Conservation (phyloP, 305 asterid species). For the Solanum hybrid region DNA sequence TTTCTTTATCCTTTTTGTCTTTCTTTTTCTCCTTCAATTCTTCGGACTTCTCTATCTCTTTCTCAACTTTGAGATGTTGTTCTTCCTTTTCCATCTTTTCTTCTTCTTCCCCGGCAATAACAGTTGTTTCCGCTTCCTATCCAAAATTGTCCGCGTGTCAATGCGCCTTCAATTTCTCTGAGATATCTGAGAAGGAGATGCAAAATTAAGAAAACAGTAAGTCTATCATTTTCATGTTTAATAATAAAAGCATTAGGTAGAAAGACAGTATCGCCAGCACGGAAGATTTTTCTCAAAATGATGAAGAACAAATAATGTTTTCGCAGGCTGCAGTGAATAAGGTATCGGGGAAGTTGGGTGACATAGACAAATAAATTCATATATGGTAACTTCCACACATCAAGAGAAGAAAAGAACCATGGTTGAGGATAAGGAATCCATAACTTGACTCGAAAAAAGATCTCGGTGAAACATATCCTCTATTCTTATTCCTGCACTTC, state of each 20-base stretch:
- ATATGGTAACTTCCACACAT: not conserved
- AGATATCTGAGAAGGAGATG: not conserved
- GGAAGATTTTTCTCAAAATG: not conserved
- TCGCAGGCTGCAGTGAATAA: not conserved
- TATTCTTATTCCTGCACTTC: not conserved
- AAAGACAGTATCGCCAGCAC: not conserved
- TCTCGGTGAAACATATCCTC: not conserved
- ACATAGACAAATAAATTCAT: not conserved
- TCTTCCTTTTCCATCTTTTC: slow-evolving; percentile 45
- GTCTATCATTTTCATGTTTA: not conserved
- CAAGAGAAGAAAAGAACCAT: not conserved
- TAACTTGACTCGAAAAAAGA: not conserved
- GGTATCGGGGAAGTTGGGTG: not conserved
- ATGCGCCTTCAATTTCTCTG: not conserved
- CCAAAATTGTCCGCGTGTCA: not conserved
- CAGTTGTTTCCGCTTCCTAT: slow-evolving; percentile 22
- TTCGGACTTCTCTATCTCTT: slow-evolving; percentile 13
- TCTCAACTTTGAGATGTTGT: slow-evolving; percentile 32
- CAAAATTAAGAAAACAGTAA: not conserved
- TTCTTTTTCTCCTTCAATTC: slow-evolving; percentile 32
- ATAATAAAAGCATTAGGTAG: not conserved
- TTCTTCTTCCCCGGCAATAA: slow-evolving; percentile 10
- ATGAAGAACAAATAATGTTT: not conserved
- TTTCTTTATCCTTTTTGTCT: not conserved
- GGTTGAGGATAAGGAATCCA: not conserved